Evolutionary conservation across 129 eudicot species (phyloP).

Genomic region (Lactuca saligna): DNA sequence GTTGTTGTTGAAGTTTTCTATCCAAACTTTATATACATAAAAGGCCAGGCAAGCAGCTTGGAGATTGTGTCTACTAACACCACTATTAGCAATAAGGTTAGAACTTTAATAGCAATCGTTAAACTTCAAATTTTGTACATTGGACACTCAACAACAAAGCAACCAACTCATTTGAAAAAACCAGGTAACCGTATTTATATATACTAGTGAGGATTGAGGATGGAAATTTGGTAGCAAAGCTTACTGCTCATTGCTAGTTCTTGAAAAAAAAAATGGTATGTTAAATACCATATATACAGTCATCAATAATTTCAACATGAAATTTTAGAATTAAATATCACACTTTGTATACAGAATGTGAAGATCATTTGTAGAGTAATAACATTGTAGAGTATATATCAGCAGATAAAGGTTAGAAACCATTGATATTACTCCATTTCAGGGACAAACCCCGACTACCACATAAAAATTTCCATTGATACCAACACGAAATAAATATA

Average conservation of each 20-base stretch:
- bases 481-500: neutral
- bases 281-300: neutral
- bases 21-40: neutral
- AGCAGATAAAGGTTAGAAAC: neutral
- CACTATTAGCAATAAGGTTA: neutral
- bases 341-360: neutral
- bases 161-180: too few relatives aligned
- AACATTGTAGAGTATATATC: neutral
- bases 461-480: too few relatives aligned
- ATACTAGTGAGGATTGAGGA: neutral
- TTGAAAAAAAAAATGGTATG: neutral
- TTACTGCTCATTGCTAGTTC: neutral
- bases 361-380: neutral
- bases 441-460: neutral
- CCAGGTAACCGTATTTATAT: neutral
- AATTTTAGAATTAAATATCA: neutral
- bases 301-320: neutral
- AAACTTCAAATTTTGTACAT: neutral
- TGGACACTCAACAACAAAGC: neutral
- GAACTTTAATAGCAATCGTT: neutral
- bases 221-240: neutral
- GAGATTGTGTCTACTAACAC: conserved; percentile 4
- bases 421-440: neutral
- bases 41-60: neutral
- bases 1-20: neutral